Percentiles rank a stretch among this genome's conserved stretches.
Evolutionary conservation across 2,329 filamentous ascomycete genomes (phyloP).

Genomic region (Trichoderma sp.): DNA sequence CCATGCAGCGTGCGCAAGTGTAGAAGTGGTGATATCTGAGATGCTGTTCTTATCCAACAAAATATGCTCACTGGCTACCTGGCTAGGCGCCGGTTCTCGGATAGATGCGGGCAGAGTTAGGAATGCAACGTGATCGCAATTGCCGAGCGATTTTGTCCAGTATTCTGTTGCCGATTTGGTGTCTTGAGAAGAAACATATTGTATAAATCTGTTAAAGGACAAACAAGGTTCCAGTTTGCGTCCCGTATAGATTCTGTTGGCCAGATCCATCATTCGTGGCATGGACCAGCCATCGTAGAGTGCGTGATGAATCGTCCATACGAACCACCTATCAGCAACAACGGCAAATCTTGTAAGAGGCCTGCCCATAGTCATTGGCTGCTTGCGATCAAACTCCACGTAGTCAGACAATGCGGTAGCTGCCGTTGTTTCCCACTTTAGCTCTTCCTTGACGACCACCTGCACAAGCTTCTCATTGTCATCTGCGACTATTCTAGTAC

Average conservation of each 20-base stretch:
- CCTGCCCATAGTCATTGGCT: background rate
- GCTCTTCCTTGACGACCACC: background rate
- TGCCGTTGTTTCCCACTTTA: background rate
- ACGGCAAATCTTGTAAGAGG: too few species aligned
- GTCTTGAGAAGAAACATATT: too few species aligned
- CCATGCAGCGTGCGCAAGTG: too few species aligned
- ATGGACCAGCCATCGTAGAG: slow-evolving; percentile 27
- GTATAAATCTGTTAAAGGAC: too few species aligned
- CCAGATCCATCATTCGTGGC: background rate
- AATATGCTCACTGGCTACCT: too few species aligned
- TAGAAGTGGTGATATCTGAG: too few species aligned
- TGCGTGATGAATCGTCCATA: slow-evolving; percentile 19
- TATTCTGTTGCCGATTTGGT: too few species aligned
- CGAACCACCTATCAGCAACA: background rate
- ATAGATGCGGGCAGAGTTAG: too few species aligned
- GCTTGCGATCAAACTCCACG: background rate
- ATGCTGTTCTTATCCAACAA: too few species aligned
- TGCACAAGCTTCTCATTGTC: background rate
- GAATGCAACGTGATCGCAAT: too few species aligned
- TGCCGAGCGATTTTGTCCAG: too few species aligned
- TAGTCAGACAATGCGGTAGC: background rate
- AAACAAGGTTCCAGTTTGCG: background rate
- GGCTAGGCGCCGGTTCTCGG: too few species aligned
- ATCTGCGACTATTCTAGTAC: slow-evolving; percentile 1
- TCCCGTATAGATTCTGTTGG: slow-evolving; percentile 4